These are phyloP conservation scores for Candida verbasci DNA, from an alignment of 805 yeast species.

Conservation along the genomic window DNA sequence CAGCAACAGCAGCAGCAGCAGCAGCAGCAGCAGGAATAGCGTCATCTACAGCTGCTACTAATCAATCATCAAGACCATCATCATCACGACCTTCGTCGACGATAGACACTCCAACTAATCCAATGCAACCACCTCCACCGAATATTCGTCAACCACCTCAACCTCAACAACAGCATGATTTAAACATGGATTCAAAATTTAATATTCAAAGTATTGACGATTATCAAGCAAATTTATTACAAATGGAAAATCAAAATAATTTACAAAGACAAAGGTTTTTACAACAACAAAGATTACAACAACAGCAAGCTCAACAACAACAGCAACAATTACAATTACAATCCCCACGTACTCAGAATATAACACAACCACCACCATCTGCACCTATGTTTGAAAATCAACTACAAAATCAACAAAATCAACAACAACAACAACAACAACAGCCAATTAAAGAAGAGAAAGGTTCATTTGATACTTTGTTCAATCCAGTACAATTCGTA, in stretches of 20 bases:
- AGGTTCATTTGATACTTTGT: conserved; percentile 1
- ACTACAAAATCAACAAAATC: conserved; percentile 7
- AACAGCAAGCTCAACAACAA: conserved; percentile 8
- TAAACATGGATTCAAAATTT: conserved; percentile 2
- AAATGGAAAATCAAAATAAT: conserved; percentile 17
- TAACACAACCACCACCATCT: conserved; percentile 7
- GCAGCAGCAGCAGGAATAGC: too few species aligned
- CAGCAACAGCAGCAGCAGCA: too few species aligned
- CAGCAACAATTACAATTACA: conserved; percentile 10
- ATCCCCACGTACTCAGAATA: conserved; percentile 8
- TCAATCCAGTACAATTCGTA: conserved; percentile 1
- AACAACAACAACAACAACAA: conserved; percentile 7
- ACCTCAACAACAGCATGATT: conserved; percentile 1
- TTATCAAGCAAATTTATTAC: conserved; percentile 17
- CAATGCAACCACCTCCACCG: conserved; percentile 11
- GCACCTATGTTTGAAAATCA: neutral
- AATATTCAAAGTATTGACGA: conserved; percentile 16
- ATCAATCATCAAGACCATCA: too few species aligned
- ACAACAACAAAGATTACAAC: conserved; percentile 12
- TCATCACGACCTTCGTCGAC: too few species aligned
- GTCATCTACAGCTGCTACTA: too few species aligned
- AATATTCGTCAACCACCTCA: too few species aligned
- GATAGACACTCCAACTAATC: neutral
- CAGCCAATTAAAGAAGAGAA: conserved; percentile 5
- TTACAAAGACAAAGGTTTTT: conserved; percentile 16